A percentile compares a stretch with the other conserved stretches of the same genome.
Conservation (phyloP, 495 filamentous ascomycete species). For the Aspergillus incahuasiensis region DNA sequence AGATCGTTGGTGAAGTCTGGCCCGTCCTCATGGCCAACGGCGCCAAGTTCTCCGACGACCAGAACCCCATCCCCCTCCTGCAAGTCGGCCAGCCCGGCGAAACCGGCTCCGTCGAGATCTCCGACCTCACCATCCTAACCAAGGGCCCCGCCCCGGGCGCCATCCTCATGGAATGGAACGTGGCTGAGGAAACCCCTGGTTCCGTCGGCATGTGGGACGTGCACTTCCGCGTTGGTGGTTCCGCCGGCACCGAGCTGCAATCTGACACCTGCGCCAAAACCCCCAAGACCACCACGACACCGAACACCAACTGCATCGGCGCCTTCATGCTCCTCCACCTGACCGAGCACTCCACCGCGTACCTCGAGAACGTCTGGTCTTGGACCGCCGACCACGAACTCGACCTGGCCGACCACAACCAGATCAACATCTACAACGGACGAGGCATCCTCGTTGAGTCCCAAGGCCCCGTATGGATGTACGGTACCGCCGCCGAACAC, state of each 20-base stretch:
- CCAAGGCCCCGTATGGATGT: slow-evolving; percentile 55
- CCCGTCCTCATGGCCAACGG: slow-evolving; percentile 83
- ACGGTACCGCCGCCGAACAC: slow-evolving; percentile 82
- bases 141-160: slow-evolving; percentile 76
- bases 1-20: slow-evolving; percentile 88
- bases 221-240: slow-evolving; percentile 79
- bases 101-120: slow-evolving; percentile 73
- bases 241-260: slow-evolving; percentile 75
- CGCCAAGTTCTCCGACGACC: slow-evolving; percentile 60
- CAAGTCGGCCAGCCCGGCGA: slow-evolving; percentile 79
- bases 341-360: slow-evolving; percentile 62
- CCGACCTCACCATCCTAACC: slow-evolving; percentile 60
- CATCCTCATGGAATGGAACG: slow-evolving; percentile 88
- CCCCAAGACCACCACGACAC: slow-evolving; percentile 51
- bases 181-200: slow-evolving; percentile 61
- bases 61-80: slow-evolving; percentile 58
- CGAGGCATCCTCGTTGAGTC: slow-evolving; percentile 78
- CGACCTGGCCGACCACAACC: slow-evolving; percentile 67
- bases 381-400: slow-evolving; percentile 96
- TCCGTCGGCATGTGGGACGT: slow-evolving; percentile 85
- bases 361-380: slow-evolving; percentile 91
- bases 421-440: slow-evolving; percentile 89
- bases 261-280: slow-evolving; percentile 64
- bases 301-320: slow-evolving; percentile 58
- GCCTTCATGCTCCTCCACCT: slow-evolving; percentile 82